phyloP scores from a whole-genome alignment of 2,329 filamentous ascomycete genomes.

The Cladobotryum protrusum region DNA sequence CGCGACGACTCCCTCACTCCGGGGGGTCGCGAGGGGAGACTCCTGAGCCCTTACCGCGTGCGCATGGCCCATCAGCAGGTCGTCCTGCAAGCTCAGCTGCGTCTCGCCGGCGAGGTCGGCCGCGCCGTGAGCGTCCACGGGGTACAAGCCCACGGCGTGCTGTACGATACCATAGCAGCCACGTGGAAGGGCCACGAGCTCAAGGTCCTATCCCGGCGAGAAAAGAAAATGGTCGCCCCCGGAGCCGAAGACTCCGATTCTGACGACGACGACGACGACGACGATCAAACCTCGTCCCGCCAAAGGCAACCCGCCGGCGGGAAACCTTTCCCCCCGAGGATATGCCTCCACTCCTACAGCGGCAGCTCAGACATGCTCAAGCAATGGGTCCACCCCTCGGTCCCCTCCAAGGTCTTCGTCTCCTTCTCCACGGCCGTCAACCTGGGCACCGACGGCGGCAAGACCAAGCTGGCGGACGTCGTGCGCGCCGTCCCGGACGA shows the following conservation, averaged over 20 bases:
- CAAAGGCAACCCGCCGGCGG: slow-evolving; percentile 4
- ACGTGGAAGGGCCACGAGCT: slow-evolving; percentile 67
- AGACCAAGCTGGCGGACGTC: slow-evolving; percentile 52
- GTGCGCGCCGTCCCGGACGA: slow-evolving; percentile 70
- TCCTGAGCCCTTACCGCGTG: slow-evolving; percentile 62
- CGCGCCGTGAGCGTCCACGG: slow-evolving; percentile 65
- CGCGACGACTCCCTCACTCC: slow-evolving; percentile 47
- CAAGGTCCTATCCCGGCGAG: slow-evolving; percentile 51
- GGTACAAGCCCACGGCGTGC: slow-evolving; percentile 67
- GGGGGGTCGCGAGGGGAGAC: slow-evolving; percentile 63
- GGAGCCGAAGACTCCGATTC: slow-evolving; percentile 30
- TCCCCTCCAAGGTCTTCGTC: slow-evolving; percentile 75
- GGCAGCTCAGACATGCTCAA: slow-evolving; percentile 67
- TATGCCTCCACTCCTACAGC: slow-evolving; percentile 93
- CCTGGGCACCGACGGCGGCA: slow-evolving; percentile 47
- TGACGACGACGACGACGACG: slow-evolving; percentile 26
- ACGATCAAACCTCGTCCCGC: neutral
- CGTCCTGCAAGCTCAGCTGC: slow-evolving; percentile 62
- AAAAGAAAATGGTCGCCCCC: slow-evolving; percentile 45
- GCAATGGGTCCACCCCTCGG: slow-evolving; percentile 67
- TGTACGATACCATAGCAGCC: slow-evolving; percentile 58
- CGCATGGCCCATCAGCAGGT: slow-evolving; percentile 61
- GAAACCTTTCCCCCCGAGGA: slow-evolving; percentile 72
- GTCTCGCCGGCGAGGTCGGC: slow-evolving; percentile 60
- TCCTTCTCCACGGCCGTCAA: slow-evolving; percentile 87